Base-by-base conservation (phyloP, 139 green algal species). In the Chlorella sp. region DNA sequence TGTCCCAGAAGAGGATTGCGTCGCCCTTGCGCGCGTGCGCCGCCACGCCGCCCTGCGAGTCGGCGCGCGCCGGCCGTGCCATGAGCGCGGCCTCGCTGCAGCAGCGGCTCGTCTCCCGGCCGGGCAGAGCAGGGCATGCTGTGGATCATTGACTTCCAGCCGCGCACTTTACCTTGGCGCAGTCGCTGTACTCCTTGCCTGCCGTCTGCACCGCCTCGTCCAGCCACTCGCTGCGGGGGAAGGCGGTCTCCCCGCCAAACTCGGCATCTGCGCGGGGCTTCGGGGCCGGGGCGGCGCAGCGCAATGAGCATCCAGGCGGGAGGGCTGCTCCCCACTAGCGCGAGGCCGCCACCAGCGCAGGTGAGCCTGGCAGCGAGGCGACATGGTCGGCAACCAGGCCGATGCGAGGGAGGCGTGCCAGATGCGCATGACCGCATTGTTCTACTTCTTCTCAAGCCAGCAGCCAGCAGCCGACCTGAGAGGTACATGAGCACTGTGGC, bases 401-500 rank as follows among this genome's bases (percentile, higher is more conserved):
- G 7, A 31, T 14, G 53, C 53, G 53, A 8, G 11, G 7, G 7
- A 61, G 23, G 19, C 7, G 29, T 61, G 11, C 53, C 7, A 61
- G 11, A 61, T n/a, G n/a, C n/a, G n/a, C n/a, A n/a, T n/a, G n/a
- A n/a, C n/a, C n/a, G n/a, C n/a, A n/a, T n/a, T n/a, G n/a, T n/a
- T 31, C 23, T 35, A 61, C 19, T 29, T 8, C 17, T 31, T 23
- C 11, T 35, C 19, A 11, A 23, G 19, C 53, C 53, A 8, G 11
- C 17, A 14, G 19, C 53, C 53, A 14, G 11, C n/a, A 5, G 2
- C 45, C 27, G 56, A 86, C 83, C 83, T 53, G 72, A 81, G 25
- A 94, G 73, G 66, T 94, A 94, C 74, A 94, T 70, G 36, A 94
- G 79, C 53, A 94, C 86, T 3, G 89, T 94, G 15, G 87, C 89